phyloP scores from a whole-genome alignment of 2,329 filamentous ascomycete species.

The Chaetomium olivaceum region DNA sequence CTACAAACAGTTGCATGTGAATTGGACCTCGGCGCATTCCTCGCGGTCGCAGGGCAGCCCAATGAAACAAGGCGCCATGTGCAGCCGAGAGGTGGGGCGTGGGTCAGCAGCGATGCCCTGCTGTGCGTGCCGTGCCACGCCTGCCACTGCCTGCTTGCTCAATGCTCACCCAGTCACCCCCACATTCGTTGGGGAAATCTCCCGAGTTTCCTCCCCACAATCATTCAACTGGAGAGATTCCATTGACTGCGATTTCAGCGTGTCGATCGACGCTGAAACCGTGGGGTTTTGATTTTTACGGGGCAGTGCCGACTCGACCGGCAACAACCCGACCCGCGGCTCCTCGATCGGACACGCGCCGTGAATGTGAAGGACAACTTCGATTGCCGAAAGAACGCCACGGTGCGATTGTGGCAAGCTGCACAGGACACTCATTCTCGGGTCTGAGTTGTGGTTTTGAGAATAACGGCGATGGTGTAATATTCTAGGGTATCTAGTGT shows the following conservation, averaged over 20 bases:
- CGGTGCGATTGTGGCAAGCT: background rate
- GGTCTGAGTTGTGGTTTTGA: background rate
- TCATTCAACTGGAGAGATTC: background rate
- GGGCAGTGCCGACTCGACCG: background rate
- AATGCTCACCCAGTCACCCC: too few species aligned
- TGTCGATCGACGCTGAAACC: background rate
- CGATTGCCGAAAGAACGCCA: background rate
- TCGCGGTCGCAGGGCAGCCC: background rate
- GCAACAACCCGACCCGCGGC: background rate
- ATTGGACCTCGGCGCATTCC: constrained; percentile 31
- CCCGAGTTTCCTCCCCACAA: background rate
- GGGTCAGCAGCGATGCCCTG: background rate
- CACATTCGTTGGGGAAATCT: background rate
- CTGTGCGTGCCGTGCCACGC: background rate
- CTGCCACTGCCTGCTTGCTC: background rate
- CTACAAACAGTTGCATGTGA: constrained; percentile 28
- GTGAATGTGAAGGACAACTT: background rate
- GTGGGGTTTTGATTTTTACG: background rate
- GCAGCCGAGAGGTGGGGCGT: constrained; percentile 7
- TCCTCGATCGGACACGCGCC: background rate
- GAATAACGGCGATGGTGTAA: background rate
- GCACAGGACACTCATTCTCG: background rate
- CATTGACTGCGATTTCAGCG: background rate
- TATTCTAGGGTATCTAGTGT: background rate
- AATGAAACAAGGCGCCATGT: constrained; percentile 20